Evolutionary conservation across 371 early-diverging fungal species (phyloP), one percentile per base, ranked within the genome.

Genomic region (Umbelopsis sp.): DNA sequence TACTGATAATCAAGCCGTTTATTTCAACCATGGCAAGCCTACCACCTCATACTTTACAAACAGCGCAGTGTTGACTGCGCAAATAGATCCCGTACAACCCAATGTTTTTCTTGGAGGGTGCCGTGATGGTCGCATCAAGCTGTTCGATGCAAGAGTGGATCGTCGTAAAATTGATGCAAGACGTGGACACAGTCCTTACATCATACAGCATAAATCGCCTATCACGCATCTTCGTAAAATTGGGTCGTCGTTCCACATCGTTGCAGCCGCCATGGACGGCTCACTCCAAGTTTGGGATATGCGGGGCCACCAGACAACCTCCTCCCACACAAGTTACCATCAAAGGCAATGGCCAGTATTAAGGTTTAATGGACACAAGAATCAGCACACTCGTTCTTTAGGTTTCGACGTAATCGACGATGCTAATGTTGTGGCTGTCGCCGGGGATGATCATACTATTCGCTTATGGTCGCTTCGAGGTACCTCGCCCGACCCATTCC

Each of bases 81-180:
- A 57, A 57, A 57, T 57, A 29, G 57, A 57, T 7, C 57, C 57
- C 32, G 57, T 57, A 57, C 57, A 57, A 57, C 57, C 57, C 10
- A 32, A 57, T 35, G 57, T 57, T 8, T 57, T 57, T 35, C n/a
- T 35, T 12, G 29, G 57, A 4, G 57, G 57, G 3, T 29, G 57
- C 18, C 29, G 57, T 8, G 57, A 57, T 18, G 57, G 57, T 11
- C 57, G 35, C 18, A 35, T 57, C 18, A 57, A 35, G 18, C 35
- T 57, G 7, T 57, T 35, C 29, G 57, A 57, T 29, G 29, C 35
- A 29, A 29, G 57, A 29, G 35, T 35, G 29, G 29, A 29, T 29
- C 37, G 57, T 57, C 57, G 57, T 18, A 57, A 37, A 12, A 29
- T 57, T 5, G 57, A 57, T 57, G 29, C 29, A 35, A 35, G 18